Percentiles rank a stretch among this genome's conserved stretches.
phyloP scores from a whole-genome alignment of 495 filamentous ascomycete species.

The Aspergillus olivimuriae region DNA sequence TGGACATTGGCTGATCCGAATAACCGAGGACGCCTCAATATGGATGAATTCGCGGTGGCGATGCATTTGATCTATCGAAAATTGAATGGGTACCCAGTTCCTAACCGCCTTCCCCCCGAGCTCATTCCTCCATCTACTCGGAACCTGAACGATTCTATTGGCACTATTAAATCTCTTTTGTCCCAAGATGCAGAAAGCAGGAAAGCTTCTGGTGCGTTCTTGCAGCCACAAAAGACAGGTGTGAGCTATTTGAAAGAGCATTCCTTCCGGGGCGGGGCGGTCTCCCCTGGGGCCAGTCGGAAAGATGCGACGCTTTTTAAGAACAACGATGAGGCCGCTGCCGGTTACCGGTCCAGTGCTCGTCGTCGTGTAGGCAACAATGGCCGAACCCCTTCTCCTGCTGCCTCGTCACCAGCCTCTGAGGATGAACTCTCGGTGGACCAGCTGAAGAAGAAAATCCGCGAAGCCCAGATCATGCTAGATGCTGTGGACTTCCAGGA shows the following conservation, averaged over 20 bases:
- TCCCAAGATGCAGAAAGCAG: slow-evolving; percentile 80
- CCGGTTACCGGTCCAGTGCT: slow-evolving; percentile 91
- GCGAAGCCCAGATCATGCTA: slow-evolving; percentile 90
- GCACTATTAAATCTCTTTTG: slow-evolving; percentile 87
- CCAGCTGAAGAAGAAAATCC: slow-evolving; percentile 87
- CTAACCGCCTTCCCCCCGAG: slow-evolving; percentile 86
- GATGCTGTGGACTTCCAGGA: slow-evolving; percentile 97
- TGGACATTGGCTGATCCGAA: slow-evolving; percentile 94
- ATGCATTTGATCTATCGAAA: slow-evolving; percentile 99
- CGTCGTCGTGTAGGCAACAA: slow-evolving; percentile 73
- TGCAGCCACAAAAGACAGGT: slow-evolving; percentile 93
- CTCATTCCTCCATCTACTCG: slow-evolving; percentile 94
- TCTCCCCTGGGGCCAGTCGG: slow-evolving; percentile 40
- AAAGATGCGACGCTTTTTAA: slow-evolving; percentile 97
- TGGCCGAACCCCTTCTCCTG: slow-evolving; percentile 66
- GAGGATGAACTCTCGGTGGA: slow-evolving; percentile 80
- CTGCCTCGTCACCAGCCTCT: slow-evolving; percentile 71
- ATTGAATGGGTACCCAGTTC: slow-evolving; percentile 90
- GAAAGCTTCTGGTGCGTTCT: slow-evolving; percentile 74
- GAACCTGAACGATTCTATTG: slow-evolving; percentile 86
- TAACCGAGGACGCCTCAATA: slow-evolving; percentile 87
- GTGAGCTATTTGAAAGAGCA: slow-evolving; percentile 95
- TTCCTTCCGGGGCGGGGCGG: slow-evolving; percentile 66
- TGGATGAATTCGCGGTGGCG: slow-evolving; percentile 97
- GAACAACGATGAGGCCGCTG: slow-evolving; percentile 81